phyloP scores from a whole-genome alignment of 106 monocot genomes.

The Alisma plantagoaquatica region DNA sequence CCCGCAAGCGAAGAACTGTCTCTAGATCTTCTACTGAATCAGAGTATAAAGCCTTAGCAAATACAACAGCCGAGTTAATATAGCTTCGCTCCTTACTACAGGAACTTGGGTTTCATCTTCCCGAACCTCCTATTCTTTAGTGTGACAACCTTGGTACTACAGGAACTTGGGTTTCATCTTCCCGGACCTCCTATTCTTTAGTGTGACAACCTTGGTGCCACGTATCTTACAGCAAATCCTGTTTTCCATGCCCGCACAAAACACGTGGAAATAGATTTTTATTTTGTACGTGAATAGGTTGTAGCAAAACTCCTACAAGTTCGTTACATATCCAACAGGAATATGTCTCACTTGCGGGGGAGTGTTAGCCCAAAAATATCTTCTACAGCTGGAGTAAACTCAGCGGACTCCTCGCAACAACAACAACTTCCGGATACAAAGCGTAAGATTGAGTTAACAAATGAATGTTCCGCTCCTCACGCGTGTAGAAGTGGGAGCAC shows the following conservation, averaged over 20 bases:
- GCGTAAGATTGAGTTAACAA: too few relatives aligned
- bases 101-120: neutral
- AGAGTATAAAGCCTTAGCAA: slow-evolving; percentile 1
- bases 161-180: neutral
- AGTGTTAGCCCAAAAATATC: too few relatives aligned
- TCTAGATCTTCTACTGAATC: slow-evolving; percentile 6
- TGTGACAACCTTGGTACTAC: too few relatives aligned
- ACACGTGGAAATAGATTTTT: slow-evolving; percentile 4
- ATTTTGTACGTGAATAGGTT: slow-evolving; percentile 2
- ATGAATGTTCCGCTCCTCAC: too few relatives aligned
- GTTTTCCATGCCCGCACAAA: slow-evolving; percentile 4
- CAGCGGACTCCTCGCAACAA: too few relatives aligned
- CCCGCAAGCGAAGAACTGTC: slow-evolving; percentile 3
- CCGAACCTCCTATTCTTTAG: neutral
- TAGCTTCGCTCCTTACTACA: neutral
- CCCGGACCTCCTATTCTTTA: neutral
- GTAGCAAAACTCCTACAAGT: neutral
- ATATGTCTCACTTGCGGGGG: too few relatives aligned
- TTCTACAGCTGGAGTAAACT: too few relatives aligned
- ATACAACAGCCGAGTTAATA: neutral
- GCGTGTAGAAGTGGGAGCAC: too few relatives aligned
- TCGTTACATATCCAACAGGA: too few relatives aligned
- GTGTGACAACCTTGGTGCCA: slow-evolving; percentile 6
- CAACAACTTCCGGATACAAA: too few relatives aligned
- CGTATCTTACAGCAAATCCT: neutral